Evolutionary conservation across 176 grass and related monocot genomes (phyloP).

Genomic region (Chrysopogon serrulatus): DNA sequence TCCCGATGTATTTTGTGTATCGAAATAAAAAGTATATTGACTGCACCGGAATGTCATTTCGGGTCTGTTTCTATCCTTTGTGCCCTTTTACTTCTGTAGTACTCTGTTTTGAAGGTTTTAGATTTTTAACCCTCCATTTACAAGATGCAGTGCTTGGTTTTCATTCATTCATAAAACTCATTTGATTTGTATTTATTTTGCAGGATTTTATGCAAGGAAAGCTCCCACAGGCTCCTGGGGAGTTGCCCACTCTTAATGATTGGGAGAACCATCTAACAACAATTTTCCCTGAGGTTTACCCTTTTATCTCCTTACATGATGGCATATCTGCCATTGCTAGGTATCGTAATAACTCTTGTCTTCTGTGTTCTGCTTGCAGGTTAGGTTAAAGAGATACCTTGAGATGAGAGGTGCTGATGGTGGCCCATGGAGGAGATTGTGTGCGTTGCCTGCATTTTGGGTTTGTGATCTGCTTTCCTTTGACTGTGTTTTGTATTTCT

Average conservation of each 20-base stretch:
- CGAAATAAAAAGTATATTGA: slow-evolving; percentile 88
- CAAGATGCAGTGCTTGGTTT: neutral
- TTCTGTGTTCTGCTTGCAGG: slow-evolving; percentile 43
- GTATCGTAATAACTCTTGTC: neutral
- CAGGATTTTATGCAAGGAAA: slow-evolving; percentile 99
- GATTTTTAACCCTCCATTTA: neutral
- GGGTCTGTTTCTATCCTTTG: slow-evolving; percentile 50
- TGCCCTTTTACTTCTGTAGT: neutral
- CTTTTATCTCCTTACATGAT: slow-evolving; percentile 4
- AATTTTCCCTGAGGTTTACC: slow-evolving; percentile 93
- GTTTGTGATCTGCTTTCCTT: slow-evolving; percentile 27
- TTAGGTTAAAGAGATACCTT: slow-evolving; percentile 91
- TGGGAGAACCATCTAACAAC: slow-evolving; percentile 99
- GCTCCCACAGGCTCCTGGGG: slow-evolving; percentile 74
- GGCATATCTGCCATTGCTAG: neutral
- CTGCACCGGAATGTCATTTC: slow-evolving; percentile 91
- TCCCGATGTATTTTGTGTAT: slow-evolving; percentile 96
- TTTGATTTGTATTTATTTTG: slow-evolving; percentile 7
- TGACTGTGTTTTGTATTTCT: neutral
- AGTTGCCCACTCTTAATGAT: slow-evolving; percentile 89
- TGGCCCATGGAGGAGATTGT: slow-evolving; percentile 93
- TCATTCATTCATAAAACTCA: slow-evolving; percentile 9
- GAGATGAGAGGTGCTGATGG: slow-evolving; percentile 99
- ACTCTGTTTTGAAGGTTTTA: neutral
- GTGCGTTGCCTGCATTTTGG: slow-evolving; percentile 95